Evolutionary conservation across 1,284 basidiomycete genomes (phyloP).

Genomic region (Hymenochaete sp.): DNA sequence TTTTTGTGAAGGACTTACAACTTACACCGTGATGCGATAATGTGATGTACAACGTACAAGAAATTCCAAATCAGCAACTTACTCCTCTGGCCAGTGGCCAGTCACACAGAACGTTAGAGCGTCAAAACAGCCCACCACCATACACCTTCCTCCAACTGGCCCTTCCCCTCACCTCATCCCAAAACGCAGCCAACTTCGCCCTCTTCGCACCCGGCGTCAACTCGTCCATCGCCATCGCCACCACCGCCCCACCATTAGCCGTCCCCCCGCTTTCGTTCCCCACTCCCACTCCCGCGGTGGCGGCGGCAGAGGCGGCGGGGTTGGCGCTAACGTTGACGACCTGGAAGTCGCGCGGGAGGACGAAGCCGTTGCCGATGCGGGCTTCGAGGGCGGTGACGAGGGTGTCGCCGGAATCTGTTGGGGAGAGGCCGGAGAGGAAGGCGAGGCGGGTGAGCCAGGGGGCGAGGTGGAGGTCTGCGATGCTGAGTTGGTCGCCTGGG

Average conservation of each 20-base stretch:
- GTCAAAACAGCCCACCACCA: slow-evolving; percentile 36
- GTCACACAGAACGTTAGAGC: no score
- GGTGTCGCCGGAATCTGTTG: slow-evolving; percentile 39
- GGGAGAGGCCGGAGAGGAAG: slow-evolving; percentile 44
- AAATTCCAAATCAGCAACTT: slow-evolving; percentile 27
- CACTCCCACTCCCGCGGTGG: no score
- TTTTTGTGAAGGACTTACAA: no score
- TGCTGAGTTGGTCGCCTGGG: slow-evolving; percentile 65
- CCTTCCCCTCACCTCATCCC: slow-evolving; percentile 57
- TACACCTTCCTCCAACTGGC: slow-evolving; percentile 66
- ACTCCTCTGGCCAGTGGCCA: no score
- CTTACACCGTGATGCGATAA: no score
- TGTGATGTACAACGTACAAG: neutral
- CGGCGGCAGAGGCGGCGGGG: no score
- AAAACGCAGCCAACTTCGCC: slow-evolving; percentile 51
- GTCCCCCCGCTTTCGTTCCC: no score
- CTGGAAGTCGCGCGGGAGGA: slow-evolving; percentile 36
- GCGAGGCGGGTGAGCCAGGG: slow-evolving; percentile 69
- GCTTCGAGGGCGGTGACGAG: slow-evolving; percentile 43
- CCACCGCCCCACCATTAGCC: no score
- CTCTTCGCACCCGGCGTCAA: slow-evolving; percentile 23
- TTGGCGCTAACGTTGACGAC: neutral
- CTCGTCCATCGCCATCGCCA: no score
- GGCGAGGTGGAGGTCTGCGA: slow-evolving; percentile 74
- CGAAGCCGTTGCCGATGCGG: slow-evolving; percentile 39